Base-by-base conservation (phyloP, 2,329 filamentous ascomycete genomes). In the Emmonsia crescens region DNA sequence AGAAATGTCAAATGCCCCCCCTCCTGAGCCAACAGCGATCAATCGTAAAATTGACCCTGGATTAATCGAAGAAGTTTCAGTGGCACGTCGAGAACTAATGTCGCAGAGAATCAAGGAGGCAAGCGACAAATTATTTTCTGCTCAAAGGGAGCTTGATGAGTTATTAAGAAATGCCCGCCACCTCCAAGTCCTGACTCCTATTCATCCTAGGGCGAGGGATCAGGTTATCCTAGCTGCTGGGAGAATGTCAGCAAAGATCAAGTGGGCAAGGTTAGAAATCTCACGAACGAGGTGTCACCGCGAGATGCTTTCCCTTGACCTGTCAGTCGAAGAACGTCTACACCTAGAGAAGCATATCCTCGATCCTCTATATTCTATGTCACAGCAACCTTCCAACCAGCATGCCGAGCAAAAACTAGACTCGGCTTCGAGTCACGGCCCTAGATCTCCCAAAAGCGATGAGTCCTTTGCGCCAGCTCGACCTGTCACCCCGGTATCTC, bases 221-320 rank as follows among this genome's bases (percentile, higher is more conserved):
- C 84, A 91, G 63, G 83, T 97, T 60, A 82, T 96, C n/a, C 81
- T 88, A 65, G 89, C 91, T 21, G 93, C 94, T 24, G 90, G 87
- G 5, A 85, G 88, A 8, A 87, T 96, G 76, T 86, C 92, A 61
- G 91, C 91, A 3, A 91, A 93, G 72, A 77, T 99, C 63, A 96
- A 94, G 72, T 96, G 93, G 93, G 86, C 88, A n/a, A 83, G 93
- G 64, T 88, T 95, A 72, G 91, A 96, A 66, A 94, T 96, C 24
- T 96, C 92, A 91, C 89, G 87, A 60, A 83, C 93, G 68, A 93
- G 85, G 70, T 96, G 92, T 66, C 92, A 99, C 73, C 86, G 88
- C 49, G 93, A 96, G 68, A 92, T 97, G 63, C 78, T 99, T 24
- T 80, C 85, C 5, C 82, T 91, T 74, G 94, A 99, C 71, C 78